Percentiles rank a stretch among this genome's conserved stretches.
These are phyloP conservation scores for Candida chilensis DNA, from an alignment of 805 yeast species.

Conservation along the genomic window DNA sequence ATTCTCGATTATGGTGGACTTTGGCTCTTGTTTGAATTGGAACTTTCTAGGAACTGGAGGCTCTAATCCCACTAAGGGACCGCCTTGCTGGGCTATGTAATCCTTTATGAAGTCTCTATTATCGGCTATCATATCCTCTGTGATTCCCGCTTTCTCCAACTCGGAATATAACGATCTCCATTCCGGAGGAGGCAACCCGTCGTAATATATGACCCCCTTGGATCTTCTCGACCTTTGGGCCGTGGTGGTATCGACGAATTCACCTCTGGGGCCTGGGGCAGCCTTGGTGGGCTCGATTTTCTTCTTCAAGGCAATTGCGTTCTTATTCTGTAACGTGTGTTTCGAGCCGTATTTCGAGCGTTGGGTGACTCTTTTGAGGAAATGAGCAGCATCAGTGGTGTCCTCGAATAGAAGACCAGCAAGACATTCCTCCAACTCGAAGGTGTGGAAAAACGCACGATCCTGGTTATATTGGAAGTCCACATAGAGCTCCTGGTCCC, in stretches of 20 bases:
- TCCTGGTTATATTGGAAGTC: conserved; percentile 90
- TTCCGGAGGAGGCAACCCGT: conserved; percentile 74
- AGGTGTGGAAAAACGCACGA: conserved; percentile 88
- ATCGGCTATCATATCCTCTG: conserved; percentile 85
- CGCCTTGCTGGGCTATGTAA: conserved; percentile 65
- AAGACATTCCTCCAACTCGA: conserved; percentile 84
- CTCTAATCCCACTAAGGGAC: conserved; percentile 74
- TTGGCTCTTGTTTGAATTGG: conserved; percentile 17
- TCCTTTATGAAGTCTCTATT: conserved; percentile 76
- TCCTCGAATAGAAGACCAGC: conserved; percentile 89
- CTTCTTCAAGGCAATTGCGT: conserved; percentile 75
- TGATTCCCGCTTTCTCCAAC: conserved; percentile 67
- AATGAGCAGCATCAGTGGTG: conserved; percentile 77
- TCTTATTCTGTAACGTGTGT: conserved; percentile 77
- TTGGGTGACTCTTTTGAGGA: conserved; percentile 64
- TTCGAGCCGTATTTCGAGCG: conserved; percentile 82
- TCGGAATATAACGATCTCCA: conserved; percentile 73
- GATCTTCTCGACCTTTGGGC: conserved; percentile 49
- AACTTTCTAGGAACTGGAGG: conserved; percentile 72
- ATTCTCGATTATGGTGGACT: conserved; percentile 2
- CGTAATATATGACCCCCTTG: conserved; percentile 60
- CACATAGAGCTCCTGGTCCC: conserved; percentile 95
- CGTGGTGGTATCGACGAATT: conserved; percentile 32
- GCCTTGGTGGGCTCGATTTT: conserved; percentile 20
- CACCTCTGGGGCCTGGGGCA: conserved; percentile 62